Conservation (phyloP, 495 filamentous ascomycete genomes). For the Aspergillus affinis region DNA sequence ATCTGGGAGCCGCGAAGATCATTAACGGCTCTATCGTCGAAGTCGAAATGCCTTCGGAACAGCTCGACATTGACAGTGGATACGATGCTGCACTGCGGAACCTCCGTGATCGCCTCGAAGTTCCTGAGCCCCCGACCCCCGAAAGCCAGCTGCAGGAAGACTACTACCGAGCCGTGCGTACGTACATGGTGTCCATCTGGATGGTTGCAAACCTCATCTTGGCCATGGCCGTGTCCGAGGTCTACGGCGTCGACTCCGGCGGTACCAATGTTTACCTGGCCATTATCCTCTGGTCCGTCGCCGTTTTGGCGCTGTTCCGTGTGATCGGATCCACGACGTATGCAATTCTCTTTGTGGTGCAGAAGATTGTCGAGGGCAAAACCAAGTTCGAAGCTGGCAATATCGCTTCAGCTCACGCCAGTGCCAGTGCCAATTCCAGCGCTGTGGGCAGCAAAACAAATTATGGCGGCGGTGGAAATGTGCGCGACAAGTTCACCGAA, state of each 20-base stretch:
- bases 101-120: conserved; percentile 88
- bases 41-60: conserved; percentile 95
- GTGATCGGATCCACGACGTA: conserved; percentile 80
- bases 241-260: conserved; percentile 63
- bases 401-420: conserved; percentile 28
- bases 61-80: conserved; percentile 96
- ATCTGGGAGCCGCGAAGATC: conserved; percentile 79
- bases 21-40: conserved; percentile 66
- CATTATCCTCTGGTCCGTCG: conserved; percentile 92
- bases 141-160: conserved; percentile 92
- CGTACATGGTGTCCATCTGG: conserved; percentile 98
- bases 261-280: conserved; percentile 90
- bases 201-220: conserved; percentile 89
- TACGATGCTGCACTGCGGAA: conserved; percentile 98
- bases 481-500: conserved; percentile 41
- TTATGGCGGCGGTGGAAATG: conserved; percentile 35
- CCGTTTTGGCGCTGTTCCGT: conserved; percentile 78
- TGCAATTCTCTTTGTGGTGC: conserved; percentile 75
- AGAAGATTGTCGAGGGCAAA: conserved; percentile 81
- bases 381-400: conserved; percentile 59
- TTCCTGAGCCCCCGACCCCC: conserved; percentile 55
- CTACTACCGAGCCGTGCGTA: conserved; percentile 96
- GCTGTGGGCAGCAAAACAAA: conserved; percentile 23
- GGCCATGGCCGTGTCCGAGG: conserved; percentile 90
- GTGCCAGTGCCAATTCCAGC: conserved; percentile 27